A percentile compares a stretch with the other conserved stretches of the same genome.
These are phyloP conservation scores for Aspergillus fischeri DNA, from an alignment of 2,329 filamentous ascomycete species.

Conservation along the genomic window DNA sequence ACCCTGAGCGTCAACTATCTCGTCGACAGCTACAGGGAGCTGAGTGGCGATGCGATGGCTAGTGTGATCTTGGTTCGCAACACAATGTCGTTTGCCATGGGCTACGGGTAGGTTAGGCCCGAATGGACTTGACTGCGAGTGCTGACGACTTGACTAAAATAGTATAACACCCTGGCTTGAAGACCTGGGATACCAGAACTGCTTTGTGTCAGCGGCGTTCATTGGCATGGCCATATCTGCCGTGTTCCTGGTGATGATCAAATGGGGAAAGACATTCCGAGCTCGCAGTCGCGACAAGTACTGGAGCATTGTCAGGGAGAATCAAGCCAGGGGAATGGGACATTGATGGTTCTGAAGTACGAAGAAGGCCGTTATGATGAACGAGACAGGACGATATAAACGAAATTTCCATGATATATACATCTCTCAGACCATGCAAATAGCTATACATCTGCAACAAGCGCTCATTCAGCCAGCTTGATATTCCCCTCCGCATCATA, in stretches of 20 bases:
- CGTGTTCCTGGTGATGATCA: constrained; percentile 38
- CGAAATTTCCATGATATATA: neutral
- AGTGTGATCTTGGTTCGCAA: constrained; percentile 47
- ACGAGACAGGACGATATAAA: too few relatives aligned
- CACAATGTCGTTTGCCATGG: constrained; percentile 46
- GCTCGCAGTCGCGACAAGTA: constrained; percentile 33
- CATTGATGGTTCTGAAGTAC: constrained; percentile 14
- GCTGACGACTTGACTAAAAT: neutral
- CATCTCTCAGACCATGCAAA: neutral
- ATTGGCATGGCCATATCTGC: constrained; percentile 34
- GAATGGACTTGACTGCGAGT: neutral
- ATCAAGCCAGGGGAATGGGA: constrained; percentile 30
- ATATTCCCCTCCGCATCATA: constrained; percentile 66
- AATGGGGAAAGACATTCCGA: constrained; percentile 36
- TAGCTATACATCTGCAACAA: constrained; percentile 1
- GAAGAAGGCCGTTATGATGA: too few relatives aligned
- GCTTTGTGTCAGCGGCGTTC: constrained; percentile 41
- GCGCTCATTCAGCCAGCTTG: constrained; percentile 22
- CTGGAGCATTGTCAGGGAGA: constrained; percentile 34
- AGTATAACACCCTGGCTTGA: constrained; percentile 47
- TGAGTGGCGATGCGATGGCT: constrained; percentile 38
- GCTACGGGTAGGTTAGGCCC: constrained; percentile 32
- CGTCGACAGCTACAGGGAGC: constrained; percentile 39
- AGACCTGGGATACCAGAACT: constrained; percentile 43
- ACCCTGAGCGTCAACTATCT: constrained; percentile 39